Conservation (phyloP, 352 stramenopile species). For the Globisporangium polare region DNA sequence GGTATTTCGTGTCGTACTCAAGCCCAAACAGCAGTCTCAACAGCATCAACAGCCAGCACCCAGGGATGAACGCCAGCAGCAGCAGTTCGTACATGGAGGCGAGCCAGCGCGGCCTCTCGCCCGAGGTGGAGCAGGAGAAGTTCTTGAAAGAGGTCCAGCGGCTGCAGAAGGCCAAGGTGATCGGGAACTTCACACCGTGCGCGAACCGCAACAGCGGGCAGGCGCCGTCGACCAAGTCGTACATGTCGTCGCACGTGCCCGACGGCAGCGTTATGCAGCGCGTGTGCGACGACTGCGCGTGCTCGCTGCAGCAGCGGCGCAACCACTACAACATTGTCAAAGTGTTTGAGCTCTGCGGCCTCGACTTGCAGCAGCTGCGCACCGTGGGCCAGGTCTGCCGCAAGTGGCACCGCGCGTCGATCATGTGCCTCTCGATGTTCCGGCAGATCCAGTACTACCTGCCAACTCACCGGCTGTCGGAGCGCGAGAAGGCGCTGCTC, state of each 20-base stretch:
- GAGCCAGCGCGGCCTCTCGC: slow-evolving; percentile 25
- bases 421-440: slow-evolving; percentile 88
- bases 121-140: slow-evolving; percentile 45
- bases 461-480: slow-evolving; percentile 67
- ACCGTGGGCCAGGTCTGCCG: slow-evolving; percentile 75
- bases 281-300: slow-evolving; percentile 81
- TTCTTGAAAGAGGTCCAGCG: slow-evolving; percentile 76
- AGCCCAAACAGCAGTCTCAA: slow-evolving; percentile 19
- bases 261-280: slow-evolving; percentile 75
- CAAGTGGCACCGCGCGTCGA: slow-evolving; percentile 82
- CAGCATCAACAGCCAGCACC: slow-evolving; percentile 1
- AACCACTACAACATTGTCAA: slow-evolving; percentile 86
- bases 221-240: slow-evolving; percentile 28
- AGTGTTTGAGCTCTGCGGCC: slow-evolving; percentile 82
- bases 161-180: slow-evolving; percentile 54
- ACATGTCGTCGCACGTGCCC: slow-evolving; percentile 42
- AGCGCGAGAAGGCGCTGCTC: slow-evolving; percentile 66
- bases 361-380: slow-evolving; percentile 70
- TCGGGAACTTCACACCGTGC: slow-evolving; percentile 75
- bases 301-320: slow-evolving; percentile 70
- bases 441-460: slow-evolving; percentile 88
- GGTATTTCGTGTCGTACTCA: slow-evolving; percentile 75
- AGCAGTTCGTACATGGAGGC: slow-evolving; percentile 23
- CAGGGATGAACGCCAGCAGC: background rate
- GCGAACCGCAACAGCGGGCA: slow-evolving; percentile 25